Percentiles rank a stretch among this genome's conserved stretches.
Conservation (phyloP, 140 eudicot genomes). For the Senecio squalidus region DNA sequence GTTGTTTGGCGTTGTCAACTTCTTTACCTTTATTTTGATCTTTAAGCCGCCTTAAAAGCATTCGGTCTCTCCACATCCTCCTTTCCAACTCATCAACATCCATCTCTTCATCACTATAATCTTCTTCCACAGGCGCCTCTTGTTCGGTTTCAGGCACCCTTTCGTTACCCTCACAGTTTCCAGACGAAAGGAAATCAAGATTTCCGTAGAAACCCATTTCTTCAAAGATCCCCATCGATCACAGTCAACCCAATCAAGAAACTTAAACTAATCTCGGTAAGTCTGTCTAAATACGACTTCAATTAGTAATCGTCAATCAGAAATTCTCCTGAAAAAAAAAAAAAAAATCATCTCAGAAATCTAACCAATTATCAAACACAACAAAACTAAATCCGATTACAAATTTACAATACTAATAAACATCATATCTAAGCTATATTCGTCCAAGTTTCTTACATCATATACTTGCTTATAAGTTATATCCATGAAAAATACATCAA, state of each 20-base stretch:
- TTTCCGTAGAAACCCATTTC: slow-evolving; percentile 26
- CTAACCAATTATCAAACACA: background rate
- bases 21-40: slow-evolving; percentile 45
- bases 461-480: background rate
- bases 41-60: slow-evolving; percentile 48
- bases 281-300: slow-evolving; percentile 12
- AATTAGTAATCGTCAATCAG: slow-evolving; percentile 14
- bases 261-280: background rate
- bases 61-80: slow-evolving; percentile 67
- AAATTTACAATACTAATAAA: background rate
- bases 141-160: slow-evolving; percentile 8
- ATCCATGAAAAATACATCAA: slow-evolving; percentile 1
- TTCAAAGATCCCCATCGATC: slow-evolving; percentile 24
- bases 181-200: slow-evolving; percentile 22
- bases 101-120: slow-evolving; percentile 39
- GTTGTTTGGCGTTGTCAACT: slow-evolving; percentile 18
- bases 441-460: background rate
- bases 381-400: background rate
- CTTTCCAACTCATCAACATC: slow-evolving; percentile 61
- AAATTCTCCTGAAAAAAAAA: slow-evolving; percentile 16
- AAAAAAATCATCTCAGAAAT: slow-evolving; percentile 8
- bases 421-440: slow-evolving; percentile 3
- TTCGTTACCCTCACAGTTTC: slow-evolving; percentile 1
- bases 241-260: slow-evolving; percentile 13
- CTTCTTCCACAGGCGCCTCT: slow-evolving; percentile 10